Evolutionary conservation across 140 eudicot genomes (phyloP), one percentile per base, ranked within the genome.

Genomic region (Erigeron philadelphicus): DNA sequence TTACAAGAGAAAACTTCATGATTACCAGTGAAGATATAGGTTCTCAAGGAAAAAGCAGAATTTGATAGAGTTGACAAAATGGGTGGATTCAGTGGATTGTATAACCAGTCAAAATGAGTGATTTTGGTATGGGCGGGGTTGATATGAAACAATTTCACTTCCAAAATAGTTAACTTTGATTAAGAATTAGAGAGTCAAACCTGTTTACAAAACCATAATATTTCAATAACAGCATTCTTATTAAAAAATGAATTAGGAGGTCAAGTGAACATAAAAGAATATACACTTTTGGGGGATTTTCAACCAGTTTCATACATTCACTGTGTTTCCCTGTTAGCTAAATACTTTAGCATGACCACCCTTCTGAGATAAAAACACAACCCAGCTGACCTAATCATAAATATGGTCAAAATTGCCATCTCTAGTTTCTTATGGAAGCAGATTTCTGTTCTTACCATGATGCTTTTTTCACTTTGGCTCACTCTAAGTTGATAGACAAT

Each of bases 401-500:
- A 54, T 70, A 56, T 42, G 21, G 66, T 56, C 44, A 6, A 55
- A 18, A 31, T 72, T 61, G 48, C 66, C 67, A 62, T 35, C 50
- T 63, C 31, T 40, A 16, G 21, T 10, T 52, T 25, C 11, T 52
- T 8, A 52, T 8, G 11, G 8, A 53, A 53, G 25, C 25, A 11
- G 19, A 17, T 61, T 35, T n/a, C n/a, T 8, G 31, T 65, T 69
- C 95, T 77, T 65, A 93, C 98, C 85, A 87, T 70, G 75, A 93
- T 74, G 83, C 96, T 80, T 76, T 84, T 93, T 71, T 93, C 87
- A 6, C 72, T 55, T 61, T 85, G 90, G 78, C 95, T 82, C 55
- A 89, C 97, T 67, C 80, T 61, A 66, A 93, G 83, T 25, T 93
- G 99, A 82, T 93, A 93, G 8, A 93, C 90, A 55, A 93, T 72